phyloP scores from a whole-genome alignment of 768 basidiomycete species.

The Macrolepiota dolichaula region DNA sequence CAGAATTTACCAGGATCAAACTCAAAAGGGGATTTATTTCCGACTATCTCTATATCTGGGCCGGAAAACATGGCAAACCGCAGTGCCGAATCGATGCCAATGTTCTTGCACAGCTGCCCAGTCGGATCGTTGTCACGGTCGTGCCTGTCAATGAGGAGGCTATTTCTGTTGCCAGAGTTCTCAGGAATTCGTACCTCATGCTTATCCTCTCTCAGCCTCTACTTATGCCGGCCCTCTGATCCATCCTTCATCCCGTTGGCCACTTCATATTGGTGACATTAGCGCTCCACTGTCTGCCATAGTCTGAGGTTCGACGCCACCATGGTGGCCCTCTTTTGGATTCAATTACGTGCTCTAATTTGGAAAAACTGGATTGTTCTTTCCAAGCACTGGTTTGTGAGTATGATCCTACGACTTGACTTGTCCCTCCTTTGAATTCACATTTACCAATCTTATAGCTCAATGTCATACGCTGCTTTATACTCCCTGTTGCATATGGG shows the following conservation, averaged over 20 bases:
- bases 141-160: not conserved
- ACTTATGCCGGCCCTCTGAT: constrained; percentile 1
- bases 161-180: constrained; percentile 6
- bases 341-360: constrained; percentile 56
- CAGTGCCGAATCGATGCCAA: constrained; percentile 2
- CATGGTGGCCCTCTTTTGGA: constrained; percentile 47
- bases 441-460: constrained; percentile 31
- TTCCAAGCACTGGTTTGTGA: constrained; percentile 60
- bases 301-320: not conserved
- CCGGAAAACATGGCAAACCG: not conserved
- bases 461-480: constrained; percentile 57
- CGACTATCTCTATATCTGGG: not conserved
- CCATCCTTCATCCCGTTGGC: not conserved
- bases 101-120: not conserved
- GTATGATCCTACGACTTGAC: constrained; percentile 21
- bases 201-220: not conserved
- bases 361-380: constrained; percentile 78
- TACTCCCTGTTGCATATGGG: constrained; percentile 64
- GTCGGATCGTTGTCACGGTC: not conserved
- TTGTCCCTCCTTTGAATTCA: constrained; percentile 1
- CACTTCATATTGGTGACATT: not conserved
- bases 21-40: constrained; percentile 5
- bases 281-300: not conserved
- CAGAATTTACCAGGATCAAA: not conserved
- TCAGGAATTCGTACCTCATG: not conserved